Percentiles rank a stretch among this genome's conserved stretches.
Conservation (phyloP, 192 early-diverging fungal species). For the Gamsiella multidivaricata region DNA sequence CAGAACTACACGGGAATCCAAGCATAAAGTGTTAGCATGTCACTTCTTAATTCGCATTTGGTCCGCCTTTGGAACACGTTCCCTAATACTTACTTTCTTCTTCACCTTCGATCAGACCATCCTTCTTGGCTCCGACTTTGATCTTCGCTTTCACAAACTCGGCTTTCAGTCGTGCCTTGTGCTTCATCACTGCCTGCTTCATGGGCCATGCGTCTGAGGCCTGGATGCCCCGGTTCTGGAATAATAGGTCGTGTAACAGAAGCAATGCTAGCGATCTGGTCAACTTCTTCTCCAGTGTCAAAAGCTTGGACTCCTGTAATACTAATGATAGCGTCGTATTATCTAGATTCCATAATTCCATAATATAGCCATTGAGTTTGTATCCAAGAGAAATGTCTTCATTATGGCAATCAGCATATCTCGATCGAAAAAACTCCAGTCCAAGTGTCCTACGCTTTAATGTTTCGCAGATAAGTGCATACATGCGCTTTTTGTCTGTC, state of each 20-base stretch:
- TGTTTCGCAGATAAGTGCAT: conserved; percentile 92
- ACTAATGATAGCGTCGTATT: conserved; percentile 61
- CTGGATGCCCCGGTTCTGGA: conserved; percentile 80
- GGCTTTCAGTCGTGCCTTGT: conserved; percentile 74
- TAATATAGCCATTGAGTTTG: too few species aligned
- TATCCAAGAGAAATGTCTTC: too few species aligned
- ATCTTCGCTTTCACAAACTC: conserved; percentile 85
- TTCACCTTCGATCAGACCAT: conserved; percentile 65
- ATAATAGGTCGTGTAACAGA: conserved; percentile 89
- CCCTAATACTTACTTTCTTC: conserved; percentile 63
- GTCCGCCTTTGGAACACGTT: too few species aligned
- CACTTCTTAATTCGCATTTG: conserved; percentile 36
- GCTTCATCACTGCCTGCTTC: conserved; percentile 73
- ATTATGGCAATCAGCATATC: neutral
- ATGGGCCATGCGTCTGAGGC: conserved; percentile 65
- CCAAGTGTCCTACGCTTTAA: conserved; percentile 80
- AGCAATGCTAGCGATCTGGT: conserved; percentile 62
- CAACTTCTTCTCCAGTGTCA: conserved; percentile 64
- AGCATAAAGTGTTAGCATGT: neutral
- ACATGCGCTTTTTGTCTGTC: conserved; percentile 85
- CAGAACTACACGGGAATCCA: conserved; percentile 51
- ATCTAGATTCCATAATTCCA: too few species aligned
- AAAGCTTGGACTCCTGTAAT: conserved; percentile 61
- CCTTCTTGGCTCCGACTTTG: conserved; percentile 68
- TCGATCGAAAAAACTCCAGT: neutral